Conservation (phyloP, 371 early-diverging fungal genomes). For the Mortierella sp. region DNA sequence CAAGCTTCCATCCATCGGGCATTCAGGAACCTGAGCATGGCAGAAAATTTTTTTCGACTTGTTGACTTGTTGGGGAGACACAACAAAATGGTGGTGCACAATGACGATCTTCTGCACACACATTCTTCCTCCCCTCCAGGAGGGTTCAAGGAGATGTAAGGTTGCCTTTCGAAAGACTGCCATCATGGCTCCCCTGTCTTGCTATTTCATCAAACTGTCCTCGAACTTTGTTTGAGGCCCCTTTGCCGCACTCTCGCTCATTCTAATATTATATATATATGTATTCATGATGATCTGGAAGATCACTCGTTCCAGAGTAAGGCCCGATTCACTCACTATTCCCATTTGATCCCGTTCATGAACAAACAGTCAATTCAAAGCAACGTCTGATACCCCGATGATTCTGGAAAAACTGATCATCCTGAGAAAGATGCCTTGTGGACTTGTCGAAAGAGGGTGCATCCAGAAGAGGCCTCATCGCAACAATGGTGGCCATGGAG, state of each 20-base stretch:
- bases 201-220: not conserved
- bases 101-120: not conserved
- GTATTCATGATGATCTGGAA: constrained; percentile 11
- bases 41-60: not conserved
- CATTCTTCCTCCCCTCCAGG: no score
- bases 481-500: no score
- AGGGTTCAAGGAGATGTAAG: not conserved
- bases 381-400: not conserved
- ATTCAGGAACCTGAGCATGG: not conserved
- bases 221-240: constrained; percentile 9
- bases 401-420: no score
- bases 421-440: no score
- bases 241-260: not conserved
- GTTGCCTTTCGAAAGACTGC: no score
- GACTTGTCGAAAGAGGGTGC: no score
- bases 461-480: no score
- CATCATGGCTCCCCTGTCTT: no score
- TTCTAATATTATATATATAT: not conserved
- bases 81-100: not conserved
- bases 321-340: not conserved
- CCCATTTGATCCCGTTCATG: not conserved
- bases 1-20: not conserved
- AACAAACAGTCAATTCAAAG: not conserved
- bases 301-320: constrained; percentile 15
- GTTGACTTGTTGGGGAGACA: not conserved